Percentiles rank a stretch among this genome's conserved stretches.
These are phyloP conservation scores for Daucus carota DNA, from an alignment of 129 eudicot genomes.

Conservation along the genomic window DH1_v3.0 NC_030382.2:49432001-49432500, in stretches of 20 bases:
- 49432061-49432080: neutral
- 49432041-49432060: neutral
- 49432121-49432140: neutral
- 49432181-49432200: neutral
- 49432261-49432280: neutral
- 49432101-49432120: neutral
- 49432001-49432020: neutral
- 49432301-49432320: neutral
- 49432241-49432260: too few relatives aligned
- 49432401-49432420: neutral
- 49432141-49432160: neutral
- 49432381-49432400: neutral
- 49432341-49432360: too few relatives aligned
- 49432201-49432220: too few relatives aligned
- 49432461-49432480: neutral
- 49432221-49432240: neutral
- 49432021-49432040: neutral
- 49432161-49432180: neutral
- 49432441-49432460: neutral
- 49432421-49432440: neutral
- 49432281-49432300: neutral
- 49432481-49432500: neutral
- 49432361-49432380: neutral
- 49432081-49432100: neutral
- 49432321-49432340: too few relatives aligned